Conservation (phyloP, 768 basidiomycete genomes). For the Trichaptum fuscoviolaceum region DNA sequence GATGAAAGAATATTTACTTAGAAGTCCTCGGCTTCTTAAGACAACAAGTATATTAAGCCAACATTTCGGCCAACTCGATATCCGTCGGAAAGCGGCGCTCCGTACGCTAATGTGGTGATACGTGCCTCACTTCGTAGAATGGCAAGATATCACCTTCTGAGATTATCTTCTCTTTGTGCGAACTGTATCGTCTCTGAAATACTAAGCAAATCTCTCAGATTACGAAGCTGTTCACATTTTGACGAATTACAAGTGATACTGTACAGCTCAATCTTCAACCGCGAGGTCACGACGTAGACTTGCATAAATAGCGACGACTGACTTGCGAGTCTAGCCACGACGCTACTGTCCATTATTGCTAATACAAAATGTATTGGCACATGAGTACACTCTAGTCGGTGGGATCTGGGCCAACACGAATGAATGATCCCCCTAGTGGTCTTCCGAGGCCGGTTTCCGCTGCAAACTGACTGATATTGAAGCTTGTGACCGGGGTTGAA, state of each 20-base stretch:
- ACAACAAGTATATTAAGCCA: background rate
- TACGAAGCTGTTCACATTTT: too few species aligned
- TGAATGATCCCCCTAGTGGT: constrained; percentile 45
- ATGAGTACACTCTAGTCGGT: background rate
- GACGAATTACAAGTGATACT: too few species aligned
- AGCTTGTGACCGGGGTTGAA: constrained; percentile 27
- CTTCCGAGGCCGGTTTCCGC: constrained; percentile 35
- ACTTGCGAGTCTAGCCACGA: too few species aligned
- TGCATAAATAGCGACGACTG: too few species aligned
- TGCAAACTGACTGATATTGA: constrained; percentile 43
- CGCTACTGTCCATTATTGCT: background rate
- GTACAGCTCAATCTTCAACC: too few species aligned
- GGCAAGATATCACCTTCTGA: too few species aligned
- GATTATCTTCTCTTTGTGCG: too few species aligned
- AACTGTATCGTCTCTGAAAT: too few species aligned
- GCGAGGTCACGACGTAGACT: too few species aligned
- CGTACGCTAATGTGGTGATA: background rate
- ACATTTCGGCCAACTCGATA: background rate
- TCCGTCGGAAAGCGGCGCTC: background rate
- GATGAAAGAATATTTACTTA: background rate
- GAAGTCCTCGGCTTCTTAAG: background rate
- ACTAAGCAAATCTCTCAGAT: too few species aligned
- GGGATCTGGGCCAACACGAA: constrained; percentile 33
- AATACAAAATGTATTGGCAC: background rate
- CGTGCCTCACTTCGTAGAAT: too few species aligned